A percentile compares a stretch with the other conserved stretches of the same genome.
Conservation (phyloP, 306 rosid genomes). For the Ormosia emarginata region DNA sequence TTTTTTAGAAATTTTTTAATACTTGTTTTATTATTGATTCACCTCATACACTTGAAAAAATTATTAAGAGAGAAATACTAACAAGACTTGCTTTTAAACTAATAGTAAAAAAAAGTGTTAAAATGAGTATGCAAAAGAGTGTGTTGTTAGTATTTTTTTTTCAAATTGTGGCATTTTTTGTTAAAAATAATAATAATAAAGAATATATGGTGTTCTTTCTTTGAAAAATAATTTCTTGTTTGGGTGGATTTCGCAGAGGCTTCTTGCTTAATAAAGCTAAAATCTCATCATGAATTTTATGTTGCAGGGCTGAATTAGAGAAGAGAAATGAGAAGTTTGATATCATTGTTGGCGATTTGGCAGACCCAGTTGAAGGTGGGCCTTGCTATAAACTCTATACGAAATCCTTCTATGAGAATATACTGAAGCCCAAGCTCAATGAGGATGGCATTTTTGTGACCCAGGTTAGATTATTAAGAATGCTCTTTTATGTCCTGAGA, state of each 20-base stretch:
- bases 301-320: slow-evolving; percentile 63
- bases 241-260: not conserved
- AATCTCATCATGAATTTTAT: not conserved
- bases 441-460: slow-evolving; percentile 87
- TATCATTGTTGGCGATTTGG: slow-evolving; percentile 81
- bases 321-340: slow-evolving; percentile 66
- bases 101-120: too few relatives aligned
- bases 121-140: not conserved
- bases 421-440: slow-evolving; percentile 74
- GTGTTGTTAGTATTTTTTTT: not conserved
- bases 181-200: too few relatives aligned
- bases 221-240: not conserved
- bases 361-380: slow-evolving; percentile 95
- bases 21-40: too few relatives aligned
- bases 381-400: slow-evolving; percentile 95
- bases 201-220: not conserved
- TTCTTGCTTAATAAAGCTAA: not conserved
- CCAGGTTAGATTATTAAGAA: slow-evolving; percentile 46
- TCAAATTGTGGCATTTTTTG: too few relatives aligned
- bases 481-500: not conserved
- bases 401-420: slow-evolving; percentile 69
- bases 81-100: too few relatives aligned
- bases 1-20: too few relatives aligned
- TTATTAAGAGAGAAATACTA: too few relatives aligned
- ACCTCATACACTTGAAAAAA: too few relatives aligned